Percentiles rank a stretch among this genome's conserved stretches.
These are phyloP conservation scores for Angomonas ambiguus DNA, from an alignment of 208 protist genomes.

Conservation along the genomic window DNA sequence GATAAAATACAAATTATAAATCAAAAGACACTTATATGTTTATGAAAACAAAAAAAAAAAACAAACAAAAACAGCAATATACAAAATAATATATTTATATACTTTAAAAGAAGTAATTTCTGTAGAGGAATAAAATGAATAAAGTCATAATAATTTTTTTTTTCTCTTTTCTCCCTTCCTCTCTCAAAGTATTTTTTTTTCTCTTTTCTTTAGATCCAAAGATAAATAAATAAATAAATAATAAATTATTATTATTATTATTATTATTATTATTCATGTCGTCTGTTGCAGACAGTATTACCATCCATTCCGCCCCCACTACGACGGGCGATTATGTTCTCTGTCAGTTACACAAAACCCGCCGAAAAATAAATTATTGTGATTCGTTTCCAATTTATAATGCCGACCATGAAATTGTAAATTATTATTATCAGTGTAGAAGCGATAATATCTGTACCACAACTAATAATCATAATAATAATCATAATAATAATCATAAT, in stretches of 20 bases:
- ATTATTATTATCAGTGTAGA: neutral
- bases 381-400: neutral
- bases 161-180: too few species aligned
- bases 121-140: too few species aligned
- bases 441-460: neutral
- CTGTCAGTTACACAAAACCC: neutral
- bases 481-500: constrained; percentile 1
- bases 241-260: neutral
- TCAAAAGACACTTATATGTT: neutral
- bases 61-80: too few species aligned
- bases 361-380: neutral
- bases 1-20: neutral
- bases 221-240: constrained; percentile 1
- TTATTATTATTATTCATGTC: too few species aligned
- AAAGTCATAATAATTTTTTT: too few species aligned
- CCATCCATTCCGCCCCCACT: neutral
- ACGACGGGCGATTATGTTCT: neutral
- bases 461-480: neutral
- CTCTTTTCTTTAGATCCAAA: constrained; percentile 9
- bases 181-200: constrained; percentile 3
- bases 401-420: neutral
- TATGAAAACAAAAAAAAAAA: neutral
- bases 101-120: too few species aligned
- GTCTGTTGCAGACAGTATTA: neutral
- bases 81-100: too few species aligned